A percentile compares a stretch with the other conserved stretches of the same genome.
Evolutionary conservation across 2,329 filamentous ascomycete genomes (phyloP).

Genomic region (Mycosphaerella sp.): DNA sequence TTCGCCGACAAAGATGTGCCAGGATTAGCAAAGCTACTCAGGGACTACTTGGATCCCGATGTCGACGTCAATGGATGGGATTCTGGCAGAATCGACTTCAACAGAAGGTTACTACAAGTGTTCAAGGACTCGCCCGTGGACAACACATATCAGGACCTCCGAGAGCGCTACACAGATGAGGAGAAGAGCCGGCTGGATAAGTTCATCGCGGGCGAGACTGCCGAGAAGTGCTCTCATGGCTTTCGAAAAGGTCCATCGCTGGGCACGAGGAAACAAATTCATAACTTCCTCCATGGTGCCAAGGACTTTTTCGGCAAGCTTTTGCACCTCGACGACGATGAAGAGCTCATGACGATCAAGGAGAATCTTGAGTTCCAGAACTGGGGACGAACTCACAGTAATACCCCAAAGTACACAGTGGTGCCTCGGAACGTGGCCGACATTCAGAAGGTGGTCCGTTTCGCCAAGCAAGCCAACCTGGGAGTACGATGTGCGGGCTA

Average conservation of each 20-base stretch:
- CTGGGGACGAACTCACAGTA: slow-evolving; percentile 11
- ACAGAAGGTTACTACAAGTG: slow-evolving; percentile 8
- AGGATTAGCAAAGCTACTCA: slow-evolving; percentile 9
- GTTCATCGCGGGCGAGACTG: slow-evolving; percentile 6
- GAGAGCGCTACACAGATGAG: slow-evolving; percentile 5
- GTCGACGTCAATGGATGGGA: slow-evolving; percentile 10
- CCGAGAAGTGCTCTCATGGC: slow-evolving; percentile 8
- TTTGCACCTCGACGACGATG: slow-evolving; percentile 10
- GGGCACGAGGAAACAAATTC: slow-evolving; percentile 3
- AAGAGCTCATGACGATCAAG: slow-evolving; percentile 9
- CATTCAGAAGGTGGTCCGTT: slow-evolving; percentile 12
- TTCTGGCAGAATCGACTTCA: slow-evolving; percentile 10
- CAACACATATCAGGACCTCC: slow-evolving; percentile 13
- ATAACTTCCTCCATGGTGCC: slow-evolving; percentile 6
- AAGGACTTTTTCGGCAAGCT: slow-evolving; percentile 3
- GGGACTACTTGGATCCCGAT: slow-evolving; percentile 10
- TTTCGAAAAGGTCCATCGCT: slow-evolving; percentile 10
- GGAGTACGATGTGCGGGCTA: slow-evolving; percentile 13
- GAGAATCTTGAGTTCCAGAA: slow-evolving; percentile 14
- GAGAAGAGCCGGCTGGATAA: slow-evolving; percentile 8
- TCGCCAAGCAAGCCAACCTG: slow-evolving; percentile 7
- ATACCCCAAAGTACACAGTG: slow-evolving; percentile 9
- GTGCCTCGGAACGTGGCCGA: slow-evolving; percentile 10
- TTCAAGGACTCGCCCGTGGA: slow-evolving; percentile 12
- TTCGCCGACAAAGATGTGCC: slow-evolving; percentile 32